These are phyloP conservation scores for Saccharum spontaneum DNA, from an alignment of 176 grass and related monocot species.

Conservation along the genomic window DNA sequence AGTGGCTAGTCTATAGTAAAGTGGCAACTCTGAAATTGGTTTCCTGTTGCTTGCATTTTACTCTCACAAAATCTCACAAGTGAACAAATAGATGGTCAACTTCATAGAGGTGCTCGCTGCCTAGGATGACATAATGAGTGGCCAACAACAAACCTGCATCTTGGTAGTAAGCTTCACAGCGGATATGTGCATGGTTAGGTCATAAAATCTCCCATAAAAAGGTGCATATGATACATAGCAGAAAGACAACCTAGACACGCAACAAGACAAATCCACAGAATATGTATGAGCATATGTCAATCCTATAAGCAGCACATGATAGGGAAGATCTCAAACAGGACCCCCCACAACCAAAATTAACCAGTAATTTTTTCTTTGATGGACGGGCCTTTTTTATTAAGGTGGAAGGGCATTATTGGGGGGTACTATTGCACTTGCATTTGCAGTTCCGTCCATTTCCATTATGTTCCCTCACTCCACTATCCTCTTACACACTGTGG, in stretches of 20 bases:
- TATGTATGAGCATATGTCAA: conserved; percentile 33
- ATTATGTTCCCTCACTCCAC: conserved; percentile 40
- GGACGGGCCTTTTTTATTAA: neutral
- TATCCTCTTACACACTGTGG: conserved; percentile 37
- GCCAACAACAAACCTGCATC: conserved; percentile 49
- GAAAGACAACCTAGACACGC: conserved; percentile 17
- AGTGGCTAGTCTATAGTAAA: conserved; percentile 28
- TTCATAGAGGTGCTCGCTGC: conserved; percentile 47
- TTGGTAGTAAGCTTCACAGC: conserved; percentile 42
- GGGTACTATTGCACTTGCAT: conserved; percentile 39
- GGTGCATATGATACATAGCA: conserved; percentile 11
- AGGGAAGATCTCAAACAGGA: conserved; percentile 61
- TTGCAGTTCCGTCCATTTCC: conserved; percentile 46
- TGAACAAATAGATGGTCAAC: conserved; percentile 50
- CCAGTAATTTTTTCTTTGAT: conserved; percentile 40
- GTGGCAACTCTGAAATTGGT: conserved; percentile 22
- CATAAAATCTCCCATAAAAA: conserved; percentile 38
- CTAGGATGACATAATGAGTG: conserved; percentile 63
- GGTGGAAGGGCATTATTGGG: conserved; percentile 14
- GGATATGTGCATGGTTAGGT: conserved; percentile 42
- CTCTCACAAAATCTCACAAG: conserved; percentile 15
- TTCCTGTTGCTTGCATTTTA: conserved; percentile 48
- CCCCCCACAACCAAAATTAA: conserved; percentile 26
- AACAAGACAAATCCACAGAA: conserved; percentile 44
- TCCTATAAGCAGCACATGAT: conserved; percentile 34